Base-by-base conservation (phyloP, 148 eudicot species). In the Vaccinium corymbosum region DNA sequence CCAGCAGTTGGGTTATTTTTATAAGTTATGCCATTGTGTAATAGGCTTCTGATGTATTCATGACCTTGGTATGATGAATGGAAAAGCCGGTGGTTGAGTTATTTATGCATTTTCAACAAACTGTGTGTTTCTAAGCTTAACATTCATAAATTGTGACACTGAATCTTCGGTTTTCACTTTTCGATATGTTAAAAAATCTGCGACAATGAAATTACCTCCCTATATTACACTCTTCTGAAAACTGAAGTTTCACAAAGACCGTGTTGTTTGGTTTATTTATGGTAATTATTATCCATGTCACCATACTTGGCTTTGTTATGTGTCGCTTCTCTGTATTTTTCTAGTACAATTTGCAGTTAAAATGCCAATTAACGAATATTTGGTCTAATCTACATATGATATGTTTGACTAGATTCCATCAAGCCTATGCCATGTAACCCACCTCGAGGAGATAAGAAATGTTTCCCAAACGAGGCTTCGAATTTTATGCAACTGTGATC, bases 171-270 rank as follows among this genome's bases (percentile, higher is more conserved):
- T 29, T 66, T 66, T 66, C 72, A 66, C 27, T 61, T 52, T 52
- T 52, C 55, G 19, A 25, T 20, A 1, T 61, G 11, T 66, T 27
- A 11, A 12, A 0, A 6, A 25, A 66, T 66, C 25, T 25, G 38
- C 3, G 0, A 25, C 3, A 5, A 64, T 66, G 35, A 66, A 66
- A 25, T 66, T 66, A 66, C 72, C 13, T 66, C 72, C 72, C 72
- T 12, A 27, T 9, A 66, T 27, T 66, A 66, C 27, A 15, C 25
- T 27, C 4, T 29, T 27, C 35, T 22, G 11, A 66, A 66, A 84
- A 76, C 50, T 62, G 46, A 61, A 25, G 20, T 35, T 49, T 77
- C 25, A 84, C 79, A 50, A 29, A 76, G 64, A 55, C 59, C 64
- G 49, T 49, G 81, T 75, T 46, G 32, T 42, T 42, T 42, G 46